These are phyloP conservation scores for Delonix regia DNA, from an alignment of 306 rosid genomes.

Conservation along the genomic window DNA sequence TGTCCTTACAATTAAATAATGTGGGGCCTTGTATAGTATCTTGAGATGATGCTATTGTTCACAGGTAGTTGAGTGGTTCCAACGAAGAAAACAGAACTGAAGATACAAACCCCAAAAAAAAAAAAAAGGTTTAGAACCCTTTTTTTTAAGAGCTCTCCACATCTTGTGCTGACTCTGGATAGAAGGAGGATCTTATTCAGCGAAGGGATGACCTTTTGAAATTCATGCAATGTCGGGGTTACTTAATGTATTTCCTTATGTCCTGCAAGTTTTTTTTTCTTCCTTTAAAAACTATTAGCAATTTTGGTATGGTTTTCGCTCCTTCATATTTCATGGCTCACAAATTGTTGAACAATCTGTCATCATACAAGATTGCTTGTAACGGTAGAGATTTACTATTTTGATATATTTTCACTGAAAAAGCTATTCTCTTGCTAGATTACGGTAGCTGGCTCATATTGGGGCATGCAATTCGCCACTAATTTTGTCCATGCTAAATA, in stretches of 20 bases:
- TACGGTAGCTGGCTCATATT: neutral
- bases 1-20: constrained; percentile 16
- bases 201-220: constrained; percentile 46
- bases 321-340: constrained; percentile 5
- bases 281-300: neutral
- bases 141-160: constrained; percentile 44
- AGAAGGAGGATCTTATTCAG: constrained; percentile 38
- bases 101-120: no score
- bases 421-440: constrained; percentile 9
- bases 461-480: neutral
- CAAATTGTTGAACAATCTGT: constrained; percentile 6
- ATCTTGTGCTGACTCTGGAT: constrained; percentile 40
- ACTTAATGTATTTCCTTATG: constrained; percentile 54
- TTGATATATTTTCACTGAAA: constrained; percentile 30
- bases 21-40: constrained; percentile 33
- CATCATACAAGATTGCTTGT: neutral
- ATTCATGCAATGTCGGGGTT: constrained; percentile 63
- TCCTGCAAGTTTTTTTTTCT: constrained; percentile 25
- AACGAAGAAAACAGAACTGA: no score
- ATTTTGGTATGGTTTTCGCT: neutral
- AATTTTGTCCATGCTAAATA: neutral
- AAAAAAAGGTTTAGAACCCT: no score
- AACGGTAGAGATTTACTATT: neutral
- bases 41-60: constrained; percentile 37
- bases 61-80: constrained; percentile 54